Conservation (phyloP, 208 protist genomes). For the Acanthamoeba lenticulata region DNA sequence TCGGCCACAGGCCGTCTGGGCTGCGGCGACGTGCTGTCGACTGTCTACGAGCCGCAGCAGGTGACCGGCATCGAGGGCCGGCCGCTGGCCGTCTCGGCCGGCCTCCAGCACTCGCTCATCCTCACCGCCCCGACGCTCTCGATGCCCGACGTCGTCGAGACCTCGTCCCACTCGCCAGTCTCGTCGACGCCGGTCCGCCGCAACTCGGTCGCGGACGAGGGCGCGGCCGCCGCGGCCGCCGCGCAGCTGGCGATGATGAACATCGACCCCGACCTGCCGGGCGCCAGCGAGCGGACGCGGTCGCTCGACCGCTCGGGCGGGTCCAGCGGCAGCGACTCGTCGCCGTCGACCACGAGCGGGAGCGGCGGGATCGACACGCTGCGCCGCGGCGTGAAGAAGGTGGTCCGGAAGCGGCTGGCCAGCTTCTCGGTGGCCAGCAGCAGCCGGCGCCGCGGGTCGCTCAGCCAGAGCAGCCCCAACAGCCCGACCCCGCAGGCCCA, state of each 20-base stretch:
- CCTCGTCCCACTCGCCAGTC: too few relatives aligned
- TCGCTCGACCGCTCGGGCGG: neutral
- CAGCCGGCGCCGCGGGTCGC: neutral
- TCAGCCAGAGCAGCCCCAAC: neutral
- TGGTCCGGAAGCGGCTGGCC: neutral
- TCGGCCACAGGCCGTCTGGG: neutral
- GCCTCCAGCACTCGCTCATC: neutral
- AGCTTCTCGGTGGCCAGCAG: neutral
- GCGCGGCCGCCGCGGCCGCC: neutral
- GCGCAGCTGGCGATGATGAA: too few relatives aligned
- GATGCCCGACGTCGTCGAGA: neutral
- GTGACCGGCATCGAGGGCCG: conserved; percentile 15
- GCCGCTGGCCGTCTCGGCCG: neutral
- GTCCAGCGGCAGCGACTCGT: neutral
- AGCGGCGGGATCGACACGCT: neutral
- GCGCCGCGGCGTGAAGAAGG: conserved; percentile 23
- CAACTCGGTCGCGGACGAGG: neutral
- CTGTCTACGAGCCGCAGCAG: neutral
- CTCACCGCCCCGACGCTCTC: conserved; percentile 14
- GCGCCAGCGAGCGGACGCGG: neutral
- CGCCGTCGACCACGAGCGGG: neutral
- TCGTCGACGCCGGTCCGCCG: neutral
- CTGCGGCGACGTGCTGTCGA: neutral
- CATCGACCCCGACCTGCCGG: neutral
- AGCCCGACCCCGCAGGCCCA: too few relatives aligned